A percentile compares a stretch with the other conserved stretches of the same genome.
phyloP scores from a whole-genome alignment of 345 rosid genomes.

The Arabidopsis thaliana region TAIR10.1 NC_003070.9:24935501-24936000 shows the following conservation, averaged over 20 bases:
- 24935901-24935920: not conserved
- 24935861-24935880: too few relatives aligned
- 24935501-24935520: conserved; percentile 36
- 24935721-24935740: conserved; percentile 60
- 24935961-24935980: not conserved
- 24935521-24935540: conserved; percentile 39
- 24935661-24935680: conserved; percentile 64
- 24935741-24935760: conserved; percentile 9
- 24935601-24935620: conserved; percentile 56
- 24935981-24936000: not conserved
- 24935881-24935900: not conserved
- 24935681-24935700: conserved; percentile 51
- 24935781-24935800: too few relatives aligned
- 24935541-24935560: conserved; percentile 41
- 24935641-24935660: conserved; percentile 53
- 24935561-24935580: conserved; percentile 46
- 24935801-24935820: too few relatives aligned
- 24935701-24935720: conserved; percentile 64
- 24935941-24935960: not conserved
- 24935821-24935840: too few relatives aligned
- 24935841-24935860: too few relatives aligned
- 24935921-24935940: not conserved
- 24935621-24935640: conserved; percentile 57
- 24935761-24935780: conserved; percentile 11
- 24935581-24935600: conserved; percentile 52